Conservation (phyloP, 2,329 filamentous ascomycete species). For the Neophaeococcomyces mojaviensis region DNA sequence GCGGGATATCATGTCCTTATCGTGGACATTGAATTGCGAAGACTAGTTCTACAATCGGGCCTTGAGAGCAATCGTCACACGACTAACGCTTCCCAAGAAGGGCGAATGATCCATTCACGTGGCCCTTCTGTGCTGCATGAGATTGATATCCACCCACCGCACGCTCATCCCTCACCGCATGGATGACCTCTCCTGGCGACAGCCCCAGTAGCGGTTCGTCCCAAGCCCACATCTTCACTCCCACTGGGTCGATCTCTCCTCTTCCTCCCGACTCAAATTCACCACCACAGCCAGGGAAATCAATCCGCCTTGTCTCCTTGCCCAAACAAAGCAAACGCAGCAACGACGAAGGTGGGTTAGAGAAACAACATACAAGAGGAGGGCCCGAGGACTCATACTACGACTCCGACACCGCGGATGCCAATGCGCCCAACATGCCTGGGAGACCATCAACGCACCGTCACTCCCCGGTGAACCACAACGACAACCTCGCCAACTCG, state of each 20-base stretch:
- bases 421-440: conserved; percentile 39
- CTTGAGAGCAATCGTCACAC: too few species aligned
- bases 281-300: conserved; percentile 14
- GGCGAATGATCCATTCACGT: conserved; percentile 5
- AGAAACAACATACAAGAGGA: conserved; percentile 9
- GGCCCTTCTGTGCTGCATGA: background rate
- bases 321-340: conserved; percentile 18
- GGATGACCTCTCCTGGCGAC: conserved; percentile 23
- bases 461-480: conserved; percentile 23
- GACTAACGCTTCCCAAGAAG: background rate
- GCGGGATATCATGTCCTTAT: too few species aligned
- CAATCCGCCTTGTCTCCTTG: conserved; percentile 17
- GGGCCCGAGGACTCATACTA: conserved; percentile 22
- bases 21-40: too few species aligned
- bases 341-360: conserved; percentile 20
- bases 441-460: conserved; percentile 42
- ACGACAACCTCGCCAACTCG: conserved; percentile 35
- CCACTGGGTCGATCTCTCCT: conserved; percentile 19
- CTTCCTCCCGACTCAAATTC: conserved; percentile 10
- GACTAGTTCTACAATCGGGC: too few species aligned
- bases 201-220: conserved; percentile 21
- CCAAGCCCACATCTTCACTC: conserved; percentile 21
- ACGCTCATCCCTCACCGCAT: conserved; percentile 20
- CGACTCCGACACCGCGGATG: conserved; percentile 28
- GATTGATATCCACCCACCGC: background rate